Evolutionary conservation across 1,284 basidiomycete species (phyloP), one percentile per base, ranked within the genome.

Genomic region (Ustilago cynodontis): DNA sequence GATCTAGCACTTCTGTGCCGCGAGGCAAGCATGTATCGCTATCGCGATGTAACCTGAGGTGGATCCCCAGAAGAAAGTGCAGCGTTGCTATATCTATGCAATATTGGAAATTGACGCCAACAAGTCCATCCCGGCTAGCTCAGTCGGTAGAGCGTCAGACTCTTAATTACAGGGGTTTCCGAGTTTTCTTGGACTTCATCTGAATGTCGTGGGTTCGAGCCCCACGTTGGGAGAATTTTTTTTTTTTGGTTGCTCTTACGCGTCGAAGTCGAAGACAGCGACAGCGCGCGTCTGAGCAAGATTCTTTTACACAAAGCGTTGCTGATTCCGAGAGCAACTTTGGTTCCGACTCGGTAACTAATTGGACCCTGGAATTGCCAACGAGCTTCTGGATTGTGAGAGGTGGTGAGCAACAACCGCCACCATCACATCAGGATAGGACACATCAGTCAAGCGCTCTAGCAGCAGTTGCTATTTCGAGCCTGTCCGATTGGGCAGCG

Each of bases 61-160:
- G n/a, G n/a, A n/a, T n/a, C n/a, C n/a, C n/a, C n/a, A n/a, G n/a
- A n/a, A n/a, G n/a, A n/a, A n/a, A n/a, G n/a, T 29, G 9, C 13
- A 22, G 13, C n/a, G n/a, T 22, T 5, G 31, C 5, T 20, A 47
- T 47, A 53, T 53, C 35, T 35, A 53, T 10, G 33, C 16, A 4
- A 37, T 22, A 31, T 16, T 24, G 24, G 37, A 31, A 16, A 7
- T 24, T 1, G n/a, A n/a, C n/a, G n/a, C 0, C 24, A 55, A 31
- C 20, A 22, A 37, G 26, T 49, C 67, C 49, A 71, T 83, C 82
- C 83, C 83, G 83, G 82, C 82, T 85, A 85, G 83, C 82, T 85
- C 83, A 85, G 82, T 84, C 79, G 83, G 83, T 84, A 84, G 83
- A 85, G 83, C 82, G 83, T 82, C 80, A 82, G 82, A 85, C 83